Percentiles rank a stretch among this genome's conserved stretches.
These are phyloP conservation scores for Irpex rosettiformis DNA, from an alignment of 1,284 basidiomycete genomes.

Conservation along the genomic window DNA sequence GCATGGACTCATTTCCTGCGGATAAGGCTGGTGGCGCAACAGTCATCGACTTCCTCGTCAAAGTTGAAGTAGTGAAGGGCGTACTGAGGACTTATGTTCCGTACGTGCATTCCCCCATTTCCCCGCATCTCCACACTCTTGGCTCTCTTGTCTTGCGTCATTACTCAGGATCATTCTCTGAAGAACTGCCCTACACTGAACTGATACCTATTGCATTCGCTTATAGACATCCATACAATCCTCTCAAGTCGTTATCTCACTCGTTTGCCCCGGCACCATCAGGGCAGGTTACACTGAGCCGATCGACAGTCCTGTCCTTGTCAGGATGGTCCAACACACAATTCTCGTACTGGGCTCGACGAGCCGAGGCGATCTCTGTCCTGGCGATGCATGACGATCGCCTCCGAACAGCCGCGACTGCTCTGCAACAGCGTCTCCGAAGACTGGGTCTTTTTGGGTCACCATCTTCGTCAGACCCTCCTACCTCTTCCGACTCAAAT, in stretches of 20 bases:
- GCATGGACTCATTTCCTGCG: constrained; percentile 22
- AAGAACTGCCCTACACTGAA: neutral
- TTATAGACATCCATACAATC: constrained; percentile 47
- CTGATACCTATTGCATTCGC: neutral
- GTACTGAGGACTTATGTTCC: constrained; percentile 44
- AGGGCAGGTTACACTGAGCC: constrained; percentile 43
- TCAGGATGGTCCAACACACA: constrained; percentile 51
- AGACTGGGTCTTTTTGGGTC: constrained; percentile 5
- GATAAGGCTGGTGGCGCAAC: constrained; percentile 33
- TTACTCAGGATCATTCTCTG: constrained; percentile 2
- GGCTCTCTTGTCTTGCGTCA: neutral
- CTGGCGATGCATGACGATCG: constrained; percentile 37
- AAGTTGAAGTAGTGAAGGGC: constrained; percentile 49
- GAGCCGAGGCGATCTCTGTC: constrained; percentile 44
- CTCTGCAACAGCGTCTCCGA: constrained; percentile 36
- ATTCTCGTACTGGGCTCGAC: constrained; percentile 50
- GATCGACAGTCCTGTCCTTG: constrained; percentile 42
- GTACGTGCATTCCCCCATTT: constrained; percentile 28
- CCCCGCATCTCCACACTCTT: neutral
- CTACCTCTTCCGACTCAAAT: constrained; percentile 17
- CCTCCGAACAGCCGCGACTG: constrained; percentile 36
- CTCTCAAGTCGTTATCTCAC: constrained; percentile 44
- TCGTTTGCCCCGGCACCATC: constrained; percentile 34
- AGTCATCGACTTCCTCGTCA: constrained; percentile 48
- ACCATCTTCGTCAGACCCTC: constrained; percentile 11